Evolutionary conservation across 257 asterid genomes (phyloP).

Genomic region (Forsythia viridissima): DNA sequence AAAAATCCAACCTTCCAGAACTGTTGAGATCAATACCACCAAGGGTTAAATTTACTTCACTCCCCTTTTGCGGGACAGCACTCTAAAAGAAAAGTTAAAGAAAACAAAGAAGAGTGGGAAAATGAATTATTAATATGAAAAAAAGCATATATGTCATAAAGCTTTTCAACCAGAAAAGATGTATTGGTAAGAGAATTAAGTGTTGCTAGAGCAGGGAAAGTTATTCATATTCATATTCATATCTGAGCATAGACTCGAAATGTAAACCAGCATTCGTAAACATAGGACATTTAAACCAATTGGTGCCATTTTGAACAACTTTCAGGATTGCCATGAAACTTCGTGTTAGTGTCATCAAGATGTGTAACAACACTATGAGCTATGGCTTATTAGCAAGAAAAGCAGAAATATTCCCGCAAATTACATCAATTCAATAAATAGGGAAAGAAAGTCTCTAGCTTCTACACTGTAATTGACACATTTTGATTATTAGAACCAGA

Average conservation of each 20-base stretch:
- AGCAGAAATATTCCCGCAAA: neutral
- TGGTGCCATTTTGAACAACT: neutral
- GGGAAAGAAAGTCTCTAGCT: neutral
- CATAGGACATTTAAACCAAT: neutral
- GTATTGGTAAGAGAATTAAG: neutral
- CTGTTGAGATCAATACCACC: constrained; percentile 99
- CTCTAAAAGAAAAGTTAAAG: constrained; percentile 46
- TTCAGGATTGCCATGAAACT: neutral
- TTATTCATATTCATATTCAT: neutral
- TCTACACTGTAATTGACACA: neutral
- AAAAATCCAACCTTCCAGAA: constrained; percentile 96
- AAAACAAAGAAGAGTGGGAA: constrained; percentile 11
- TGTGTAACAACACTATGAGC: neutral
- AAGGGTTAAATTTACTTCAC: constrained; percentile 93
- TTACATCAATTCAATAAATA: neutral
- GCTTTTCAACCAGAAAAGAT: neutral
- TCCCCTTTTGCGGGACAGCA: constrained; percentile 70
- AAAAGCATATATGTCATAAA: neutral
- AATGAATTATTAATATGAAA: neutral
- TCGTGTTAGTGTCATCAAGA: neutral
- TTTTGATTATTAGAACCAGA: neutral
- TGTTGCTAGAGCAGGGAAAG: constrained; percentile 7
- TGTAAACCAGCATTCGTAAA: neutral
- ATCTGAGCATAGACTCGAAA: neutral
- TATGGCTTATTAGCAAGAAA: neutral